These are phyloP conservation scores for Eutrema heterophyllum DNA, from an alignment of 345 rosid genomes.

Conservation along the genomic window DNA sequence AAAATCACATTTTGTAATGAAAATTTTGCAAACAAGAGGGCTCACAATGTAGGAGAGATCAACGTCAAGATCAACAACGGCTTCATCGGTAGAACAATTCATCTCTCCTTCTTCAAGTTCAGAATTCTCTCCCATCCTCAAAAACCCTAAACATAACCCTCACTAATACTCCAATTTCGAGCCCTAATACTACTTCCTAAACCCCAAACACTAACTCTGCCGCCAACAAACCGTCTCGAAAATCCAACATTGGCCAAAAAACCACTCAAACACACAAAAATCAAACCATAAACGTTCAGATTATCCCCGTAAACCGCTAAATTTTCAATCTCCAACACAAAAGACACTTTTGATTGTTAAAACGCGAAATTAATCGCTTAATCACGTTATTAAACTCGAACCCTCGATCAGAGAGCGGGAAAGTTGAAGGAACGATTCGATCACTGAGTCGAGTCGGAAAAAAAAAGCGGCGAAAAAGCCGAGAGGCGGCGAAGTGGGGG, in stretches of 20 bases:
- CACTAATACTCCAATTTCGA: conserved; percentile 9
- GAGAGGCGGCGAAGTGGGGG: conserved; percentile 16
- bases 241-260: conserved; percentile 52
- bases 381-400: conserved; percentile 12
- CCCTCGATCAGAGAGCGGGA: background rate
- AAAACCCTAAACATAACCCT: conserved; percentile 19
- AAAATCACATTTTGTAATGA: background rate
- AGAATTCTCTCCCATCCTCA: conserved; percentile 46
- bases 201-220: conserved; percentile 22
- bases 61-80: conserved; percentile 51
- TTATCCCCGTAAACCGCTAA: background rate
- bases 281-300: background rate
- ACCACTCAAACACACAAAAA: background rate
- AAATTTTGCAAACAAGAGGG: conserved; percentile 15
- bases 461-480: background rate
- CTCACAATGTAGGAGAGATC: conserved; percentile 80
- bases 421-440: conserved; percentile 1
- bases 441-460: background rate
- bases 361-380: conserved; percentile 13
- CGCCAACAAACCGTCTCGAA: conserved; percentile 40
- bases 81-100: conserved; percentile 32
- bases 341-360: background rate
- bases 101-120: conserved; percentile 84
- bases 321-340: background rate
- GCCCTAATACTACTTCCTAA: conserved; percentile 16